phyloP scores from a whole-genome alignment of 78 protist species.

The Isochrysis galbana region DNA sequence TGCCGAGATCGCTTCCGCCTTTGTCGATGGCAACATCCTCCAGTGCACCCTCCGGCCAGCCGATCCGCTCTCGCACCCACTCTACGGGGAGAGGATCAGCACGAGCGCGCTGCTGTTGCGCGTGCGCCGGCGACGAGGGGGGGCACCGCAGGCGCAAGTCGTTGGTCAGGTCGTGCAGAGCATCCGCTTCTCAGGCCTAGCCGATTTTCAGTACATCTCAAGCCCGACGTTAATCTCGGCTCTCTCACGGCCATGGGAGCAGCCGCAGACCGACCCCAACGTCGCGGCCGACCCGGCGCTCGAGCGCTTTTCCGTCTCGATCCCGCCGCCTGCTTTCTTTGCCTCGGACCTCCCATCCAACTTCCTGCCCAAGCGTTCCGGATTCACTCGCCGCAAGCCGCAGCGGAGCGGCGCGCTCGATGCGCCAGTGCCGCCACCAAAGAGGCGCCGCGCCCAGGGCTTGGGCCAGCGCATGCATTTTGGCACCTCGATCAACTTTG shows the following conservation, averaged over 20 bases:
- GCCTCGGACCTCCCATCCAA: not conserved
- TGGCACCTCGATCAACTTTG: not conserved
- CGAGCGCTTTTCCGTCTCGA: not conserved
- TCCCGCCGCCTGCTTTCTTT: not conserved
- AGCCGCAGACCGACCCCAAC: not conserved
- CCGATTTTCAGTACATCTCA: not conserved
- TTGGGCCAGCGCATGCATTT: not conserved
- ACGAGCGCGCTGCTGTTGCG: not conserved
- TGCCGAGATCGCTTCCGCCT: not conserved
- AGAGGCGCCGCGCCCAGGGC: not conserved
- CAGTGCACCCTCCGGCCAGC: not conserved
- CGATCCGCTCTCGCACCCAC: constrained; percentile 27
- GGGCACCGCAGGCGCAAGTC: not conserved
- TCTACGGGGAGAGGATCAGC: not conserved
- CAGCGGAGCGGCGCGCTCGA: no score
- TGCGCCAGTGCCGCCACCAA: not conserved
- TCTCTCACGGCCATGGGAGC: not conserved
- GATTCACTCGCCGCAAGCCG: no score
- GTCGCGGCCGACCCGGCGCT: not conserved
- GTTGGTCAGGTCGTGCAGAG: not conserved
- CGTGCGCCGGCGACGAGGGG: not conserved
- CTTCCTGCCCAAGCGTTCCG: not conserved
- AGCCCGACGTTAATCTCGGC: not conserved
- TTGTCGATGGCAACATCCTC: no score
- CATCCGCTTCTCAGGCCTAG: not conserved